Conservation (phyloP, 129 eudicot genomes). For the Ambrosia artemisiifolia region DNA sequence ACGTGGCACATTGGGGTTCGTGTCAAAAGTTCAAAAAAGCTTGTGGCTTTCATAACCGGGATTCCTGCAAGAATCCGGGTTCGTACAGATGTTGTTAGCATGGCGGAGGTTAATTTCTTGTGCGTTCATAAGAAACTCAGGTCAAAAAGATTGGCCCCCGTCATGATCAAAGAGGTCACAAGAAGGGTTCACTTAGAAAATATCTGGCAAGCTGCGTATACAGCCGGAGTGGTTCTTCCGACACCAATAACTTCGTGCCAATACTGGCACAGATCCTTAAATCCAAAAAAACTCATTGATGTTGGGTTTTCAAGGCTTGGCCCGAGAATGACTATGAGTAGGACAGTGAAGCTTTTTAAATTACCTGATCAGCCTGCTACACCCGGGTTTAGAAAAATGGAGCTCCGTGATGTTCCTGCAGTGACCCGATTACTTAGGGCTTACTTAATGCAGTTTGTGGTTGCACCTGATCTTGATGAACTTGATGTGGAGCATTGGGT, state of each 20-base stretch:
- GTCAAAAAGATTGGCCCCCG: constrained; percentile 63
- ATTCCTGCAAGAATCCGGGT: constrained; percentile 58
- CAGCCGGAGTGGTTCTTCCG: constrained; percentile 67
- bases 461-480: constrained; percentile 64
- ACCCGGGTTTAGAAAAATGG: constrained; percentile 62
- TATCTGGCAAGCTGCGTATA: constrained; percentile 72
- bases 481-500: constrained; percentile 66
- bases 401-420: constrained; percentile 57
- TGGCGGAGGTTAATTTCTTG: constrained; percentile 65
- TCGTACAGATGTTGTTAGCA: constrained; percentile 40
- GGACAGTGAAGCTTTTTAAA: constrained; percentile 59
- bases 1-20: constrained; percentile 68
- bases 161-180: constrained; percentile 67
- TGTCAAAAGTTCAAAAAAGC: constrained; percentile 53
- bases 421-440: constrained; percentile 52
- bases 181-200: constrained; percentile 64
- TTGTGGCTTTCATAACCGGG: constrained; percentile 64
- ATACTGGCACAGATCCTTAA: constrained; percentile 62
- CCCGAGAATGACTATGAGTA: constrained; percentile 62
- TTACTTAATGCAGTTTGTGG: constrained; percentile 46
- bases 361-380: constrained; percentile 42
- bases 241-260: constrained; percentile 60
- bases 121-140: constrained; percentile 73
- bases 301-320: constrained; percentile 65
- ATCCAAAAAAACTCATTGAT: constrained; percentile 63